These are phyloP conservation scores for Globisporangium camurandrum DNA, from an alignment of 352 stramenopile species.

Conservation along the genomic window DNA sequence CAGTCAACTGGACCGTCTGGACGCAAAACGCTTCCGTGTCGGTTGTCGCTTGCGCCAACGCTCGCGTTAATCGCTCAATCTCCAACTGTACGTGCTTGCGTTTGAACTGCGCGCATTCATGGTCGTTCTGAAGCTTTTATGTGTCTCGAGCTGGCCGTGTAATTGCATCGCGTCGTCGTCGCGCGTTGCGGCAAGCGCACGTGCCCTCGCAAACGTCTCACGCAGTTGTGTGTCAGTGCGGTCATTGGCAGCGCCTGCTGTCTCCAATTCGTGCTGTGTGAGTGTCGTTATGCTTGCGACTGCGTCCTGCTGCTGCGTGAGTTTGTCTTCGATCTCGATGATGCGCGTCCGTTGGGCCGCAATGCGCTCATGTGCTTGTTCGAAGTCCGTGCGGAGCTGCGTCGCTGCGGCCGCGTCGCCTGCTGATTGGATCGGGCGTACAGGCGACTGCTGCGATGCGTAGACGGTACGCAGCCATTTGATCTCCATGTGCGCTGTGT, in stretches of 20 bases:
- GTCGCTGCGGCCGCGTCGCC: too few relatives aligned
- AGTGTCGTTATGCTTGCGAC: constrained; percentile 15
- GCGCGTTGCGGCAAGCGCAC: constrained; percentile 25
- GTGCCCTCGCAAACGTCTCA: constrained; percentile 20
- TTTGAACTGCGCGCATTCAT: constrained; percentile 51
- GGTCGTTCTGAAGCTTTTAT: constrained; percentile 28
- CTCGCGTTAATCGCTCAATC: constrained; percentile 36
- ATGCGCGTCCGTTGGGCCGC: constrained; percentile 19
- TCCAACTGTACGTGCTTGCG: constrained; percentile 33
- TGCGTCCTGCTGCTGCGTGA: constrained; percentile 24
- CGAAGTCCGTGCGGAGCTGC: constrained; percentile 29
- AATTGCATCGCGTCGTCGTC: constrained; percentile 52
- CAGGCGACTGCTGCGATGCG: constrained; percentile 2
- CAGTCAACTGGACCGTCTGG: constrained; percentile 45
- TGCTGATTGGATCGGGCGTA: too few relatives aligned
- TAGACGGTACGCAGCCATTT: constrained; percentile 19
- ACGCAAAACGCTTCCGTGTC: constrained; percentile 35
- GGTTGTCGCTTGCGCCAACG: constrained; percentile 34
- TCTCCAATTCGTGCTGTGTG: constrained; percentile 40
- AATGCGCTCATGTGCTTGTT: constrained; percentile 23
- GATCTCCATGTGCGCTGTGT: constrained; percentile 21
- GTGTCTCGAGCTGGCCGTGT: constrained; percentile 19
- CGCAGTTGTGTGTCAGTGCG: too few relatives aligned
- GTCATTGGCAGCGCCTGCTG: too few relatives aligned
- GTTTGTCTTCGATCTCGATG: constrained; percentile 28